These are phyloP conservation scores for Aeschynomene evenia DNA, from an alignment of 306 rosid species.

Conservation along the genomic window DNA sequence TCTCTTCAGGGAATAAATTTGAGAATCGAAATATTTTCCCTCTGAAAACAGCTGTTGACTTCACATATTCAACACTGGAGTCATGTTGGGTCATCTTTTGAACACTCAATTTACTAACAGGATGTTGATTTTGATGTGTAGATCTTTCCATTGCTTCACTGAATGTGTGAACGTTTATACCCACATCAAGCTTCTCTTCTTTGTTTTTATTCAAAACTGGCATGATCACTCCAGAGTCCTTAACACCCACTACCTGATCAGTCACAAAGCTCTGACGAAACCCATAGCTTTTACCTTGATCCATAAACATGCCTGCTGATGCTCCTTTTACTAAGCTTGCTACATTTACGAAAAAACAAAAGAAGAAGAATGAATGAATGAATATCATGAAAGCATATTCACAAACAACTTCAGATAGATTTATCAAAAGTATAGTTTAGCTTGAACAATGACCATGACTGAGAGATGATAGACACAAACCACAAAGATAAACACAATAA, in stretches of 20 bases:
- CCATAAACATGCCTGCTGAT: constrained; percentile 36
- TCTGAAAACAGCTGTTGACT: constrained; percentile 53
- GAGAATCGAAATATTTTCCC: constrained; percentile 74
- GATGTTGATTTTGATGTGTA: constrained; percentile 39
- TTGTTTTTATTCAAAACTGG: constrained; percentile 43
- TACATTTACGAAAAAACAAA: constrained; percentile 37
- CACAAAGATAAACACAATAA: constrained; percentile 14
- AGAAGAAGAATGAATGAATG: too few relatives aligned
- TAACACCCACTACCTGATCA: constrained; percentile 33
- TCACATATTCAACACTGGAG: constrained; percentile 45
- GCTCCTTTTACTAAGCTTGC: constrained; percentile 46
- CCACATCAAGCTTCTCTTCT: constrained; percentile 44
- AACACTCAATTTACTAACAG: constrained; percentile 39
- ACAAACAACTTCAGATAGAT: constrained; percentile 13
- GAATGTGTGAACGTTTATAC: constrained; percentile 36
- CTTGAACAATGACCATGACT: constrained; percentile 31
- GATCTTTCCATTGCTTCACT: constrained; percentile 41
- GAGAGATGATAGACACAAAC: constrained; percentile 22
- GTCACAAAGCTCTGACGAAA: constrained; percentile 45
- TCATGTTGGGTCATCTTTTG: constrained; percentile 42
- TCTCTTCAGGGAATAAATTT: constrained; percentile 71
- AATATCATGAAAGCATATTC: constrained; percentile 5
- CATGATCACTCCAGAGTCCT: constrained; percentile 42
- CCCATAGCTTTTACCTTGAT: constrained; percentile 49
- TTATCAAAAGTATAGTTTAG: neutral